Base-by-base conservation (phyloP, 768 basidiomycete species). In the Leucocoprinus birnbaumii region DNA sequence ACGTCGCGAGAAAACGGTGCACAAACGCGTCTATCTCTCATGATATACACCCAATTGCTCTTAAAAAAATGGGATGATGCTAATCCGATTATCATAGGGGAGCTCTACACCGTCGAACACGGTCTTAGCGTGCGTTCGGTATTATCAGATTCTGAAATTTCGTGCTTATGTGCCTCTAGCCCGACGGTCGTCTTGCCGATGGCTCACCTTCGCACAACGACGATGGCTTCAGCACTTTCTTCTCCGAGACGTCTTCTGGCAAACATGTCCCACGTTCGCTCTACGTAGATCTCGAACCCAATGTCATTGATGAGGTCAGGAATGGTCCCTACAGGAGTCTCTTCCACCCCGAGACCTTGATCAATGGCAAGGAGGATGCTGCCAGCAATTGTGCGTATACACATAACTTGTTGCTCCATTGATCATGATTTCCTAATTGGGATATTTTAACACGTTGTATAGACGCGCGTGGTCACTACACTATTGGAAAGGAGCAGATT, bases 391-490 rank as follows among this genome's bases (percentile, higher is more conserved):
- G 95, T 95, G 73, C 55, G 76, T 66, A 19, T 19, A 31, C 31
- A 31, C 31, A 31, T 31, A 31, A 31, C 31, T 31, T 31, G 31
- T 31, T 38, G 14, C 19, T 24, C 45, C 22, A 45, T 48, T 49
- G 50, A 27, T 19, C 40, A 31, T n/a, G 14, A 40, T 42, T 37
- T 38, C 49, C 43, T 43, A 47, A 47, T 48, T 48, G 48, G 37
- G 19, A 27, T 54, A 42, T 48, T 58, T 7, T 45, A 48, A 38
- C 52, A 45, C 44, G 34, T 24, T 38, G n/a, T n/a, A 18, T 61
- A 97, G 95, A 98, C 75, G 96, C 96, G 61, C 94, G 96, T 72
- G 96, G 96, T 59, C 96, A 98, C 77, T 98, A 98, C 76, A 98
- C 97, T 59, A 86, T 99, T 66, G 97, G 97, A 65, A 99, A 98